phyloP scores from a whole-genome alignment of 176 grass and related monocot species.

The Dactylis glomerata region DNA sequence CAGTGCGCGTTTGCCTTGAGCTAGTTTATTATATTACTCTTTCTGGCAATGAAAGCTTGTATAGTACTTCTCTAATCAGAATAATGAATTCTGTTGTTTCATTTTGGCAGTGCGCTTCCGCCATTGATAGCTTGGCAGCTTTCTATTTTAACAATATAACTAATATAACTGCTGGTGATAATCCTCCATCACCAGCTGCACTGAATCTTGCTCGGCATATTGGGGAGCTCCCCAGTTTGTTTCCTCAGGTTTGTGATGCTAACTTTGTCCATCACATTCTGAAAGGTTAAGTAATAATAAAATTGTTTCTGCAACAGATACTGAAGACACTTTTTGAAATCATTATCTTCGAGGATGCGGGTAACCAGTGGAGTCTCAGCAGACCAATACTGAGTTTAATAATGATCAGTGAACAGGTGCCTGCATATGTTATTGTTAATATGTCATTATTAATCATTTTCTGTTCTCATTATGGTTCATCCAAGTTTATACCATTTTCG shows the following conservation, averaged over 20 bases:
- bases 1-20: conserved; percentile 9
- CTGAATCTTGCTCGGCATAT: conserved; percentile 87
- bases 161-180: conserved; percentile 71
- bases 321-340: conserved; percentile 98
- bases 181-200: conserved; percentile 78
- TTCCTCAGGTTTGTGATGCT: conserved; percentile 76
- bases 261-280: conserved; percentile 1
- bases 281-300: conserved; percentile 23
- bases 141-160: conserved; percentile 98
- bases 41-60: neutral
- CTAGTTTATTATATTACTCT: neutral
- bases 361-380: conserved; percentile 99
- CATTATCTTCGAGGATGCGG: conserved; percentile 91
- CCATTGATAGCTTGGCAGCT: conserved; percentile 85
- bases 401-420: conserved; percentile 98
- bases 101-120: conserved; percentile 82
- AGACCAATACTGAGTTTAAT: conserved; percentile 97
- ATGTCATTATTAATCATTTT: neutral
- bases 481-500: neutral
- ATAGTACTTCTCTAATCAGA: neutral
- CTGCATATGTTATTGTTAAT: conserved; percentile 6
- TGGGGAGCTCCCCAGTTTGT: conserved; percentile 80
- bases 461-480: neutral
- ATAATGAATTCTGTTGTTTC: conserved; percentile 11
- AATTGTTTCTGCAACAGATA: conserved; percentile 52